Base-by-base conservation (phyloP, 306 rosid species). In the Corylus avellana region DNA sequence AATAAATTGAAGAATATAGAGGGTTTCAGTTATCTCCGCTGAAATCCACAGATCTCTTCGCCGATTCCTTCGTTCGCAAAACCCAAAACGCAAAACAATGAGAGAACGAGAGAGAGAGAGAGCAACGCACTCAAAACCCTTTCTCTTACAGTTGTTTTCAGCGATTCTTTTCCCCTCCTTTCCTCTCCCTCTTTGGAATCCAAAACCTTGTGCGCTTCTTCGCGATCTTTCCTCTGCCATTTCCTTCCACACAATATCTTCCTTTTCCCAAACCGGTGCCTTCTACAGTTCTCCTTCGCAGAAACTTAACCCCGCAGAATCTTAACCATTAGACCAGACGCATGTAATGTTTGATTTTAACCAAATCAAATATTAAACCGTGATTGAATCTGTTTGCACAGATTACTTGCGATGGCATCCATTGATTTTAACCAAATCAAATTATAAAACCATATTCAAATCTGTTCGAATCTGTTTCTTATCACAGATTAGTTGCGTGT, bases 21-120 rank as follows among this genome's bases (percentile, higher is more conserved):
- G 69, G 69, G 69, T 62, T 62, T 62, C 69, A 12, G 42, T 62
- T 62, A 62, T 46, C 69, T 62, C 46, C 2, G 12, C 35, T 61
- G 37, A 61, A 61, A 61, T 25, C 68, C 42, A 62, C 42, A 62
- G 69, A 62, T 62, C 69, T 35, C 16, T 32, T 5, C 18, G 69
- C 69, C 18, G 69, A 62, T 25, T 62, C 42, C 68, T 7, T 27
- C 68, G 22, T 13, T 25, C 13, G 35, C 18, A 53, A 53, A 53
- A 47, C 4, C 49, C 51, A 22, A 44, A 44, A 44, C 48, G 48
- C 48, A 44, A 18, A 55, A 55, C 63, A 22, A 22, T 58, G 64
- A 58, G 14, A 22, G 22, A 22, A 22, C 22, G 22, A 22, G 22
- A 22, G 22, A 22, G 22, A 22, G 22, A 22, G 22, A 22, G 22